A percentile compares a stretch with the other conserved stretches of the same genome.
phyloP scores from a whole-genome alignment of 2,329 filamentous ascomycete species.

The Hymenoscyphus fraxineus region DNA sequence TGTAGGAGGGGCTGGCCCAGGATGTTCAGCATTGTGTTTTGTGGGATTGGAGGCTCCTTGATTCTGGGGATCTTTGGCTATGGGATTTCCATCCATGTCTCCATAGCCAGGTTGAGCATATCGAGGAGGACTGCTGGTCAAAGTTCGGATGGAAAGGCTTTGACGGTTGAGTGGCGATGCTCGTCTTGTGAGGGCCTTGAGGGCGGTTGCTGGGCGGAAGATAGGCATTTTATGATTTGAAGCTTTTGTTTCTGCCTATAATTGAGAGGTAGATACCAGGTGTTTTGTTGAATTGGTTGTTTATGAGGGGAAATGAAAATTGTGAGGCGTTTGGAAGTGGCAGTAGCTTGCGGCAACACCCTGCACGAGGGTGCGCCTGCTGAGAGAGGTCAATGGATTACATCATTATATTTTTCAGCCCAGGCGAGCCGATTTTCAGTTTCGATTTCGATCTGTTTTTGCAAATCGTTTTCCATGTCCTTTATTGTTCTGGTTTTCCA shows the following conservation, averaged over 20 bases:
- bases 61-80: conserved; percentile 37
- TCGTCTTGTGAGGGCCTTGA: conserved; percentile 18
- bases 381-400: background rate
- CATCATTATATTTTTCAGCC: conserved; percentile 4
- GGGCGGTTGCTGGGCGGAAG: conserved; percentile 16
- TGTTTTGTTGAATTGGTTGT: too few species aligned
- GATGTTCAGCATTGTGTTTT: conserved; percentile 41
- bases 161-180: conserved; percentile 13
- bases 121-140: conserved; percentile 20
- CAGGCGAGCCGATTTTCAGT: background rate
- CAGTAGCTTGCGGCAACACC: background rate
- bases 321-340: background rate
- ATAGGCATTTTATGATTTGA: conserved; percentile 20
- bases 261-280: background rate
- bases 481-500: background rate
- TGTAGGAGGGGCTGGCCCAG: conserved; percentile 40
- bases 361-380: background rate
- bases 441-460: background rate
- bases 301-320: background rate
- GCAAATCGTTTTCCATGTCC: background rate
- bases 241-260: background rate
- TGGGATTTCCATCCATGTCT: conserved; percentile 39
- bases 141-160: conserved; percentile 13
- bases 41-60: conserved; percentile 35
- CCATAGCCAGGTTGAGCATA: conserved; percentile 38